Percentiles rank a stretch among this genome's conserved stretches.
Conservation (phyloP, 805 yeast genomes). For the Saccharomycopsis sp. region DNA sequence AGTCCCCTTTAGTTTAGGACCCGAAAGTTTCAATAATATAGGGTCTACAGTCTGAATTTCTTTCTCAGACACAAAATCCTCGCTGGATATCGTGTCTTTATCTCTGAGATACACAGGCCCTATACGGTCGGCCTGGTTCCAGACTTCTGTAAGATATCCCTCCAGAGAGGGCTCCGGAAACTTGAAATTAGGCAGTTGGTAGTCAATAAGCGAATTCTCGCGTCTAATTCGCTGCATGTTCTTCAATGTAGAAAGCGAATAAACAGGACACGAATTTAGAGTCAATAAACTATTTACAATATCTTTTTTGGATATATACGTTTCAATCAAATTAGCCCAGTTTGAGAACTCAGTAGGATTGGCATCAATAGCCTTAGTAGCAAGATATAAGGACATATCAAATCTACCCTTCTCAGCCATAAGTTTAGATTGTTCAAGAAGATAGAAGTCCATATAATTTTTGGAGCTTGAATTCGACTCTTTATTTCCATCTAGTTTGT, state of each 20-base stretch:
- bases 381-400: conserved; percentile 51
- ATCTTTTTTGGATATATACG: conserved; percentile 51
- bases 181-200: conserved; percentile 3
- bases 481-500: background rate
- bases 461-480: conserved; percentile 7
- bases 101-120: conserved; percentile 21
- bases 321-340: conserved; percentile 61
- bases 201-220: conserved; percentile 17
- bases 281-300: conserved; percentile 56
- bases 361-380: conserved; percentile 53
- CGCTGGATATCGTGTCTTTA: conserved; percentile 18
- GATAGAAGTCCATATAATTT: conserved; percentile 22
- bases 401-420: conserved; percentile 48
- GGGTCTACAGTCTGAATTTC: conserved; percentile 43
- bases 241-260: conserved; percentile 31
- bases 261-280: conserved; percentile 72
- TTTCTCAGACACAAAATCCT: conserved; percentile 18
- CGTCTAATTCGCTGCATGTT: conserved; percentile 29
- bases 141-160: conserved; percentile 18
- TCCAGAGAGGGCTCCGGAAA: conserved; percentile 21
- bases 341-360: conserved; percentile 72
- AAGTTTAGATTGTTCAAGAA: conserved; percentile 50
- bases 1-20: conserved; percentile 45
- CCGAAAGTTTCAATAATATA: conserved; percentile 43
- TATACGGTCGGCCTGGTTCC: conserved; percentile 14